Conservation (phyloP, 805 yeast genomes). For the Saccharomyces jurei region DNA sequence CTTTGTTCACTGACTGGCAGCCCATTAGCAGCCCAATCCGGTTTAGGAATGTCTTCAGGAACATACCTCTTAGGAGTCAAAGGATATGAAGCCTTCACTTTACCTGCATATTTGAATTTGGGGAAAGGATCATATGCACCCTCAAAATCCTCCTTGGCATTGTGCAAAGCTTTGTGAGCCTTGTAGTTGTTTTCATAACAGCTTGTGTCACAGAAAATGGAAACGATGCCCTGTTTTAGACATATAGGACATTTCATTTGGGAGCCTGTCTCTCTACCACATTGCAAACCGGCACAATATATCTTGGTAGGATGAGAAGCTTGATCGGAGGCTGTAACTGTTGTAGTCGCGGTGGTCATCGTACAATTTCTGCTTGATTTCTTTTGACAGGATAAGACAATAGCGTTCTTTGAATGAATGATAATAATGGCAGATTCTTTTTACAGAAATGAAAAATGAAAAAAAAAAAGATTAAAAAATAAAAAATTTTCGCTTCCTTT, state of each 20-base stretch:
- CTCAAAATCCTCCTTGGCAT: constrained; percentile 44
- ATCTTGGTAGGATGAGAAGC: constrained; percentile 2
- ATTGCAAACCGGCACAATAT: constrained; percentile 70
- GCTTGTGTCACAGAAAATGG: constrained; percentile 70
- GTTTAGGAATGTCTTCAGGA: constrained; percentile 61
- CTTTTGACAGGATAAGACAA: neutral
- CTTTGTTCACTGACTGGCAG: constrained; percentile 70
- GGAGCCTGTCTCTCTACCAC: constrained; percentile 75
- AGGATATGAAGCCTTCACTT: constrained; percentile 73
- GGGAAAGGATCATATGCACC: constrained; percentile 79
- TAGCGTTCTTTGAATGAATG: neutral
- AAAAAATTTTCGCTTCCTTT: neutral
- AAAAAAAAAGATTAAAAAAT: neutral
- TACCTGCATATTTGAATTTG: constrained; percentile 63
- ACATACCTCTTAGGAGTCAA: constrained; percentile 61
- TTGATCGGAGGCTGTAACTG: neutral
- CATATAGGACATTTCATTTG: constrained; percentile 86
- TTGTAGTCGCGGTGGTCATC: neutral
- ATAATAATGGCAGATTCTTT: neutral
- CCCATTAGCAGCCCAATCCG: constrained; percentile 82
- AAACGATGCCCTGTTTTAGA: constrained; percentile 55
- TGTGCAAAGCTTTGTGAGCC: constrained; percentile 69
- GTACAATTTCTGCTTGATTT: neutral
- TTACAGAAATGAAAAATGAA: neutral
- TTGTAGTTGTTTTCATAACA: constrained; percentile 73